Evolutionary conservation across 1,284 basidiomycete species (phyloP), one percentile per base, ranked within the genome.

Genomic region (Apiotrichum akiyoshidainum): DNA sequence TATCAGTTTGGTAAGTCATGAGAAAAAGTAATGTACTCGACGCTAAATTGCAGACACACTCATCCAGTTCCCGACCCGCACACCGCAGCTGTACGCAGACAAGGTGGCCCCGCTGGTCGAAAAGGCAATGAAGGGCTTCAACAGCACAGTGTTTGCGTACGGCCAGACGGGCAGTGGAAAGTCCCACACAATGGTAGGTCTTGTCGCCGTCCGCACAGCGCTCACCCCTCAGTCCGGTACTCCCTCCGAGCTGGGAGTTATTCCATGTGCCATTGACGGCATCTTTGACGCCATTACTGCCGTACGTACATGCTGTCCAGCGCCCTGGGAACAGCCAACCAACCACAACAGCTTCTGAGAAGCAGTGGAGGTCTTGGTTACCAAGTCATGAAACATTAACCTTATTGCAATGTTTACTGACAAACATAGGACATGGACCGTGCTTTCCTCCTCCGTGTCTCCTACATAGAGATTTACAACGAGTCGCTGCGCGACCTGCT

Each of bases 381-480:
- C 31, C 14, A n/a, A 26, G 19, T 16, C 1, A 21, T 13, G 6
- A 21, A 31, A 22, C 45, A 46, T 26, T 26, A 33, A 31, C 45
- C 26, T 31, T 31, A 37, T 37, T 37, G 37, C 33, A n/a, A 34
- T n/a, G 8, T n/a, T 26, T 34, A 37, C 55, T 54, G 12, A 56
- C 52, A 22, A 14, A 22, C 21, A 17, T 55, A 75, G 72, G 74
- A 76, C 49, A 60, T 63, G 33, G 71, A 75, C 26, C 67, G 74
- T 17, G 74, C 72, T 0, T 76, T 70, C 61, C 70, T 84, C 10
- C 72, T 84, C 2, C 75, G 83, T 17, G 82, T 84, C 17, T 81
- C 82, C 10, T 84, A 84, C 64, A 77, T 84, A 51, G 83, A 79
- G 61, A 83, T 84, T 59, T 84, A 84, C 77, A 84, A 84, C 64